A percentile compares a stretch with the other conserved stretches of the same genome.
phyloP scores from a whole-genome alignment of 164 flowering plant species.

The Kalanchoe fedtschenkoi region DNA sequence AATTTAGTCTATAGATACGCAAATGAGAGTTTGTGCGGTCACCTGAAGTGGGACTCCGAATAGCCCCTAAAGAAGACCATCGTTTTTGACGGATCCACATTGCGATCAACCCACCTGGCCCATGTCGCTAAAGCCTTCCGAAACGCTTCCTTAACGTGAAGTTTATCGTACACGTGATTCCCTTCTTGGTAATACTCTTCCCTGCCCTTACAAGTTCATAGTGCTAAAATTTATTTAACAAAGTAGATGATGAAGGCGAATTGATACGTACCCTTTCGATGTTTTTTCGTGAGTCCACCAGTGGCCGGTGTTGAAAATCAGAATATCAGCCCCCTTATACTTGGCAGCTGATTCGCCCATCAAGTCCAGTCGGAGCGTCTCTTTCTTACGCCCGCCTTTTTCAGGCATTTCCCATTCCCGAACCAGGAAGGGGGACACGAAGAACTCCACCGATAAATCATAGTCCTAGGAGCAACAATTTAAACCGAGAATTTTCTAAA shows the following conservation, averaged over 20 bases:
- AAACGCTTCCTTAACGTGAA: slow-evolving; percentile 80
- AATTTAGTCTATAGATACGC: neutral
- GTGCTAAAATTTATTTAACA: neutral
- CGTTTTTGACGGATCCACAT: slow-evolving; percentile 53
- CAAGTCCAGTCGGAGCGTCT: slow-evolving; percentile 77
- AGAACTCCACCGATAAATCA: slow-evolving; percentile 72
- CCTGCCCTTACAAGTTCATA: slow-evolving; percentile 30
- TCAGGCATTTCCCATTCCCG: slow-evolving; percentile 68
- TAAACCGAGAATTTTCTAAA: slow-evolving; percentile 3
- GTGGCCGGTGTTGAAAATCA: slow-evolving; percentile 93
- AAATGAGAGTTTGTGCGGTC: neutral
- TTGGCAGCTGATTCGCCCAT: slow-evolving; percentile 43
- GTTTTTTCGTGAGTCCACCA: slow-evolving; percentile 99
- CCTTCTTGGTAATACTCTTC: slow-evolving; percentile 97
- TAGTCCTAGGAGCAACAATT: slow-evolving; percentile 66
- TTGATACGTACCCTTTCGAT: slow-evolving; percentile 49
- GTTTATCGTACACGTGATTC: slow-evolving; percentile 55
- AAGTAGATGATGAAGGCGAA: neutral
- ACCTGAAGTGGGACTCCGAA: slow-evolving; percentile 96
- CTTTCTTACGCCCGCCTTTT: slow-evolving; percentile 57
- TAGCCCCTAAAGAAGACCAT: slow-evolving; percentile 84
- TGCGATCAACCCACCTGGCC: slow-evolving; percentile 86
- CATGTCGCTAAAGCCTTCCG: slow-evolving; percentile 82
- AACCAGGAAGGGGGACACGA: slow-evolving; percentile 82
- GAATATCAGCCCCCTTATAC: slow-evolving; percentile 66